Evolutionary conservation across 345 rosid species (phyloP).

Genomic region (Mallotus nudiflorus): DNA sequence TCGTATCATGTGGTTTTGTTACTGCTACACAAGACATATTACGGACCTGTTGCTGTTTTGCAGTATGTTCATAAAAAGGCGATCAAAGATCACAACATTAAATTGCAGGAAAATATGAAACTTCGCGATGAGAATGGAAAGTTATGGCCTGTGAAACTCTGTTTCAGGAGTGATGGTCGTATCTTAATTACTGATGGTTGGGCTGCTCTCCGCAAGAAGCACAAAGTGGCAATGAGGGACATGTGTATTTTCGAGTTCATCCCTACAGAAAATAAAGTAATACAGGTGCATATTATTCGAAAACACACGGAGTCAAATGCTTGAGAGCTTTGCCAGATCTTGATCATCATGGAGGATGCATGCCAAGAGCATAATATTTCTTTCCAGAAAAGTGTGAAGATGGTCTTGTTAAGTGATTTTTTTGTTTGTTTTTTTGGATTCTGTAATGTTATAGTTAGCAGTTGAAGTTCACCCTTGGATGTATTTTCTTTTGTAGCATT

Average conservation of each 20-base stretch:
- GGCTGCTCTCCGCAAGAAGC: not conserved
- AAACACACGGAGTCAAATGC: not conserved
- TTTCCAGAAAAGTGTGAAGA: not conserved
- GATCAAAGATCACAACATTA: conserved; percentile 4
- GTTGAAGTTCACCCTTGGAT: too few species aligned
- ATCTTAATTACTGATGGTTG: not conserved
- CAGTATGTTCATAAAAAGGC: conserved; percentile 9
- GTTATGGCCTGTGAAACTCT: conserved; percentile 4
- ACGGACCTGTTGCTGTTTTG: conserved; percentile 3
- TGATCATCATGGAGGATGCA: not conserved
- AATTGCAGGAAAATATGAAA: conserved; percentile 7
- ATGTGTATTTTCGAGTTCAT: not conserved
- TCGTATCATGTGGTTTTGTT: not conserved
- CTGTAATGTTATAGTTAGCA: not conserved
- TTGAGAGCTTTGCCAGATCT: not conserved
- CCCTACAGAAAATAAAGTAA: not conserved
- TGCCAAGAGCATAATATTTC: too few species aligned
- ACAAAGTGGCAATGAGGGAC: not conserved
- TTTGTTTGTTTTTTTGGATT: too few species aligned
- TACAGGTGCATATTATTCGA: not conserved
- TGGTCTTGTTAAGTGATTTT: not conserved
- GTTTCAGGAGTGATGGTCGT: not conserved
- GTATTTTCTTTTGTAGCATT: not conserved
- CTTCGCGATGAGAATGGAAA: conserved; percentile 4
- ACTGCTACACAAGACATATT: not conserved